Evolutionary conservation across 805 yeast species (phyloP), one percentile per base, ranked within the genome.

Genomic region (Pichia cephalocereana): DNA sequence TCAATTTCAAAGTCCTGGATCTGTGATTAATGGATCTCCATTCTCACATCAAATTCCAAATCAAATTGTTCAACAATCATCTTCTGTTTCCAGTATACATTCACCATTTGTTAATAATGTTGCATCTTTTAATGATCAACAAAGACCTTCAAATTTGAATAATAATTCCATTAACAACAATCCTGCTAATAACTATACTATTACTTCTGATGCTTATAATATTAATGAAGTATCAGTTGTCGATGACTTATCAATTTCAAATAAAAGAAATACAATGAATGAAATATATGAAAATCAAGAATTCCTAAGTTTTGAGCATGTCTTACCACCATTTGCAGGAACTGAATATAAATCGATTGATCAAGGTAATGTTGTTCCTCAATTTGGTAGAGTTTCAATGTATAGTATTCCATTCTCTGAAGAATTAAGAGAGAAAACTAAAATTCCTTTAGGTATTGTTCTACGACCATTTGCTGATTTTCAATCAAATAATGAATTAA

Each of bases 301-400:
- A 1, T 90, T 86, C 64, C 72, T 75, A 44, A 84, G 96, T 1
- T 80, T 86, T 57, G 80, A 82, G 60, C 80, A 87, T 59, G 82
- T 87, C 1, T 74, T 79, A 11, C 96, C 98, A 6, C 98, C 98
- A 4, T 70, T 80, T 14, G 82, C 95, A 0, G 86, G 91, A 0
- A 77, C 87, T 1, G 82, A 79, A 53, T 86, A 72, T 59, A 71
- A 70, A 42, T 77, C 83, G 2, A 69, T 77, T 30, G 98, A 93
- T 62, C 95, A 90, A 62, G 96, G 95, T 7, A 78, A 82, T 9
- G 79, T 96, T 4, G 79, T 86, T 26, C 93, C 98, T 4, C 79
- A 86, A 51, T 81, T 81, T 63, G 77, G 86, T 60, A 74, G 95
- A 50, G 69, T 86, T 52, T 72, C 96, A 6, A 77, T 89, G 86